Conservation (phyloP, 495 filamentous ascomycete species). For the Penicillium pulvis region DNA sequence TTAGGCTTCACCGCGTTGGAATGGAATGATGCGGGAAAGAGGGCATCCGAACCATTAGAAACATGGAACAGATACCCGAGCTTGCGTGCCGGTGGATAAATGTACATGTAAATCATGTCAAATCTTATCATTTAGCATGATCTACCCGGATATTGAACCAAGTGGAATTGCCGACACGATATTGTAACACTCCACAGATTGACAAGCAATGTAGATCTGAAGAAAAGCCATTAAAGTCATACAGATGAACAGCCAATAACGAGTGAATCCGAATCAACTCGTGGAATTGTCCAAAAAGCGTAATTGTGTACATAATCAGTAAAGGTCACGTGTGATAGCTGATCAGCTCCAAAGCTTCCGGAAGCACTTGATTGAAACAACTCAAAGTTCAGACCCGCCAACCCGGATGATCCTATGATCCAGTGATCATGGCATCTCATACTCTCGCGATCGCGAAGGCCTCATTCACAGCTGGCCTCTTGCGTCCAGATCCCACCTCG, state of each 20-base stretch:
- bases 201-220: neutral
- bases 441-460: conserved; percentile 82
- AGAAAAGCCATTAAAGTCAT: neutral
- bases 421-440: conserved; percentile 62
- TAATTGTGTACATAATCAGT: neutral
- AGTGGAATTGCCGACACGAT: neutral
- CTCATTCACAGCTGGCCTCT: conserved; percentile 71
- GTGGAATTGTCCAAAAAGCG: neutral
- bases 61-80: neutral
- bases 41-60: conserved; percentile 1
- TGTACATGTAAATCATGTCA: conserved; percentile 3
- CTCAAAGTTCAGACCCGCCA: neutral
- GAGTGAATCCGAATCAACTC: neutral
- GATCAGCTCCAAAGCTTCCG: neutral
- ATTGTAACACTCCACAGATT: neutral
- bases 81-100: conserved; percentile 4
- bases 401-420: neutral
- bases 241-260: neutral
- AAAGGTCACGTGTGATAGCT: neutral
- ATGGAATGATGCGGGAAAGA: conserved; percentile 11
- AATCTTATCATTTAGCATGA: neutral
- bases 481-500: conserved; percentile 73
- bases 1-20: conserved; percentile 7
- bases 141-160: conserved; percentile 3
- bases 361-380: neutral